Conservation (phyloP, 2,329 filamentous ascomycete species). For the Penicillium sp. region DNA sequence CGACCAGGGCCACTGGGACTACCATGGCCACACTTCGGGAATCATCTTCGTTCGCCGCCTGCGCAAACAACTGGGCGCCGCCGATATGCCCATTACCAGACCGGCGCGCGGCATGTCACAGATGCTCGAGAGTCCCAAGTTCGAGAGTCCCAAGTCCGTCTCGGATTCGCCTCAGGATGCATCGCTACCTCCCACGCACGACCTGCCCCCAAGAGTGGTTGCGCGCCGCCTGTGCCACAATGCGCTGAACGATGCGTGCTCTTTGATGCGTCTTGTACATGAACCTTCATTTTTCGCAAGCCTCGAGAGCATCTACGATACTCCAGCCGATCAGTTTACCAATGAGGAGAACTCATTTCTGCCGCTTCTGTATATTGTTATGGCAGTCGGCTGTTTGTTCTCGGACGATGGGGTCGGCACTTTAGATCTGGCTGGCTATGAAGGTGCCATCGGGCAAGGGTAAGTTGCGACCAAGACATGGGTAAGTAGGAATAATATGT, state of each 20-base stretch:
- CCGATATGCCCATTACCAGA: constrained; percentile 51
- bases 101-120: constrained; percentile 47
- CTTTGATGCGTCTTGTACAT: constrained; percentile 69
- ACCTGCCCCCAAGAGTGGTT: constrained; percentile 63
- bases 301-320: constrained; percentile 73
- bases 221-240: constrained; percentile 56
- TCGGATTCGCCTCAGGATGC: constrained; percentile 61
- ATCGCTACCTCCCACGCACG: constrained; percentile 52
- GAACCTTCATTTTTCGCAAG: constrained; percentile 73
- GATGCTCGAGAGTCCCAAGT: constrained; percentile 66
- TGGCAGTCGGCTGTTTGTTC: constrained; percentile 71
- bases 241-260: constrained; percentile 59
- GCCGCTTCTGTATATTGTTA: constrained; percentile 65
- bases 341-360: constrained; percentile 64
- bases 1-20: constrained; percentile 89
- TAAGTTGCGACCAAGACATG: constrained; percentile 30
- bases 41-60: constrained; percentile 82
- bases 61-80: constrained; percentile 75
- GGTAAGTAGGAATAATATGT: not conserved
- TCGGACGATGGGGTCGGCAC: constrained; percentile 53
- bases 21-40: constrained; percentile 88
- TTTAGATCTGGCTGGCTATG: constrained; percentile 45
- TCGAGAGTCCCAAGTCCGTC: constrained; percentile 63
- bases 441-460: constrained; percentile 53
- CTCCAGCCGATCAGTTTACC: constrained; percentile 57